phyloP scores from a whole-genome alignment of 768 basidiomycete species.

The Myochromella boudieri region DNA sequence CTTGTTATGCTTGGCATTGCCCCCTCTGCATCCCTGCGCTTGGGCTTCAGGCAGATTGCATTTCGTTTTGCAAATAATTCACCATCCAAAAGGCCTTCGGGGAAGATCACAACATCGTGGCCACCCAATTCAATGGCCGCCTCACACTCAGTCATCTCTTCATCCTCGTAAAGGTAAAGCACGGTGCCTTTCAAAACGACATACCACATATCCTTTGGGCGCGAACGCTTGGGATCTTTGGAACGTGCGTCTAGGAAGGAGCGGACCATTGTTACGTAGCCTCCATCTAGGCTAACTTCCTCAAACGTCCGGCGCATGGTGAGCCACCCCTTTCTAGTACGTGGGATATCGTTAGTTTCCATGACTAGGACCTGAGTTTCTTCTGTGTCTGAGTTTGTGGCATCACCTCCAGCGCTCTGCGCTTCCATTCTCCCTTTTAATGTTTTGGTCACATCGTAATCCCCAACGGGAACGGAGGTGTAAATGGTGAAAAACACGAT shows the following conservation, averaged over 20 bases:
- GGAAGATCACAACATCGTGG: conserved; percentile 75
- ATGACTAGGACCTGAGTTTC: conserved; percentile 23
- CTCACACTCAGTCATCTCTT: conserved; percentile 85
- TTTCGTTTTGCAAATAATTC: conserved; percentile 92
- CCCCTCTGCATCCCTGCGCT: conserved; percentile 30
- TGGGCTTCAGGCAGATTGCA: conserved; percentile 76
- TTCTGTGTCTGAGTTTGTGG: conserved; percentile 22
- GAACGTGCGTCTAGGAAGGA: conserved; percentile 81
- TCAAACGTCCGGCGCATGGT: conserved; percentile 80
- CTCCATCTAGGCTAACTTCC: conserved; percentile 57
- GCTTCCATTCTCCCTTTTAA: conserved; percentile 31
- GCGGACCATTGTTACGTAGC: conserved; percentile 78
- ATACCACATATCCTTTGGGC: conserved; percentile 93
- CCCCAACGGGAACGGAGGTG: conserved; percentile 81
- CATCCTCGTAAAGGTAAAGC: conserved; percentile 92
- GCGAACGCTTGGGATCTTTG: conserved; percentile 78
- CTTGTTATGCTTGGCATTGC: conserved; percentile 49
- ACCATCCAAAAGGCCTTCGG: conserved; percentile 75
- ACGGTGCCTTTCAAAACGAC: conserved; percentile 90
- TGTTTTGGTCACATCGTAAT: conserved; percentile 45
- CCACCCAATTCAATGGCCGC: conserved; percentile 85
- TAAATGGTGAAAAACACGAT: conserved; percentile 67
- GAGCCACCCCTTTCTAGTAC: conserved; percentile 78
- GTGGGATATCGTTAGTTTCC: conserved; percentile 56
- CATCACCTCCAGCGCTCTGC: conserved; percentile 26